phyloP scores from a whole-genome alignment of 306 rosid species.

The Medicago lupulina region DNA sequence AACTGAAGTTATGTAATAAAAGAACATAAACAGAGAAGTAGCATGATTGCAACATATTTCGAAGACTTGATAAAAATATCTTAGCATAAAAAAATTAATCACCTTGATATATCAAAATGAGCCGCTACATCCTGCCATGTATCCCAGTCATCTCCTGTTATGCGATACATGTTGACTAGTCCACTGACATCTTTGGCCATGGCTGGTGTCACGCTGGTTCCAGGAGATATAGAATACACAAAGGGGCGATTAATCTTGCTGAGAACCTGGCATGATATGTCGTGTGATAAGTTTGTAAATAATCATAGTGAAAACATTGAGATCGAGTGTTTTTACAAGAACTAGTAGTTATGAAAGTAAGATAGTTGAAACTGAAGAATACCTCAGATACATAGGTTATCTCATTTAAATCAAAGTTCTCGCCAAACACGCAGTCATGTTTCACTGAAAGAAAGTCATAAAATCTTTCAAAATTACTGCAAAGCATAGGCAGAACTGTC shows the following conservation, averaged over 20 bases:
- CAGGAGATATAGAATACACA: conserved; percentile 88
- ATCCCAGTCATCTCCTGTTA: conserved; percentile 99
- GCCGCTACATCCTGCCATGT: conserved; percentile 61
- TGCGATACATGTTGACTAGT: conserved; percentile 84
- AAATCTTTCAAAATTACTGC: conserved; percentile 36
- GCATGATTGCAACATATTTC: neutral
- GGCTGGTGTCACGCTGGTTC: conserved; percentile 73
- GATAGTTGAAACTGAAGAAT: conserved; percentile 25
- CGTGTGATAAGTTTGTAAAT: conserved; percentile 17
- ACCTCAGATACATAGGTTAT: conserved; percentile 83
- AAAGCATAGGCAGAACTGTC: conserved; percentile 1
- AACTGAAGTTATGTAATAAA: conserved; percentile 18
- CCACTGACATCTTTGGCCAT: conserved; percentile 77
- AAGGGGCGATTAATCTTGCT: conserved; percentile 64
- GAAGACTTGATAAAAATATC: neutral
- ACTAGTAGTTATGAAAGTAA: conserved; percentile 3
- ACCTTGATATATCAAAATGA: conserved; percentile 88
- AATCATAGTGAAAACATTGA: conserved; percentile 22
- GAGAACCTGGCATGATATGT: conserved; percentile 62
- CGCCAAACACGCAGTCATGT: conserved; percentile 95
- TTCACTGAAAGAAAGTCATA: conserved; percentile 68
- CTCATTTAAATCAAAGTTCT: conserved; percentile 81
- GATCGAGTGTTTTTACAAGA: neutral
- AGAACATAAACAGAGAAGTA: conserved; percentile 6
- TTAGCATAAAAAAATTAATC: conserved; percentile 21